Conservation (phyloP, 768 basidiomycete species). For the Cyclocybe aegerita region DNA sequence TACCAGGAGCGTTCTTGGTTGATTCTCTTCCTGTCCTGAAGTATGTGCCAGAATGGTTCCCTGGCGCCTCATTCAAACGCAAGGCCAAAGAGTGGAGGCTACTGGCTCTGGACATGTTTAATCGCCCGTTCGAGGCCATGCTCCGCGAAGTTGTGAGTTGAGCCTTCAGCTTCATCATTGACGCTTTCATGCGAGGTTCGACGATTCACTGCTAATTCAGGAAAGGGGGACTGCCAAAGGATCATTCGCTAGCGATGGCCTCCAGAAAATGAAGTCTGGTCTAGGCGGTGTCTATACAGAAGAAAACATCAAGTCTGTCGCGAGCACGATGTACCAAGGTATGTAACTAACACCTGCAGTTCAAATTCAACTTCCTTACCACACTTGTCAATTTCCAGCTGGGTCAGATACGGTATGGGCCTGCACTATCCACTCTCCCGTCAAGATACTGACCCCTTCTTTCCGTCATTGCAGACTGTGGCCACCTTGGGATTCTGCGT, state of each 20-base stretch:
- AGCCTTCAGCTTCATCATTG: not conserved
- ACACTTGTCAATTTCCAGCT: not conserved
- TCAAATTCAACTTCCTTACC: not conserved
- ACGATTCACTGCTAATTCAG: slow-evolving; percentile 15
- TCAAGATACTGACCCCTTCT: not conserved
- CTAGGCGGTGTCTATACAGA: slow-evolving; percentile 11
- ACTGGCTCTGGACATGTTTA: slow-evolving; percentile 27
- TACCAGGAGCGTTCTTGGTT: slow-evolving; percentile 29
- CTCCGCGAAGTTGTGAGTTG: slow-evolving; percentile 28
- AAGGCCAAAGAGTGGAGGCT: slow-evolving; percentile 36
- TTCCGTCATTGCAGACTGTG: slow-evolving; percentile 13
- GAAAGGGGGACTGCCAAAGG: slow-evolving; percentile 9
- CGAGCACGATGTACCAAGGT: not conserved
- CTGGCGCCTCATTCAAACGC: slow-evolving; percentile 33
- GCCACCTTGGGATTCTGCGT: slow-evolving; percentile 25
- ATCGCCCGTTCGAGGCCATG: slow-evolving; percentile 31
- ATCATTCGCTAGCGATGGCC: slow-evolving; percentile 16
- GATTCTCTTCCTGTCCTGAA: slow-evolving; percentile 23
- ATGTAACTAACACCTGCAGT: not conserved
- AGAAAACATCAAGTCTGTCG: slow-evolving; percentile 9
- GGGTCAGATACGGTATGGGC: slow-evolving; percentile 1
- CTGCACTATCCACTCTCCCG: not conserved
- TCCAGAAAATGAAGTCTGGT: slow-evolving; percentile 6
- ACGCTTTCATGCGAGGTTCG: slow-evolving; percentile 9
- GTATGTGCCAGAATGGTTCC: slow-evolving; percentile 29